Evolutionary conservation across 495 filamentous ascomycete species (phyloP), one percentile per base, ranked within the genome.

Genomic region (Penicillium robsamsonii): DNA sequence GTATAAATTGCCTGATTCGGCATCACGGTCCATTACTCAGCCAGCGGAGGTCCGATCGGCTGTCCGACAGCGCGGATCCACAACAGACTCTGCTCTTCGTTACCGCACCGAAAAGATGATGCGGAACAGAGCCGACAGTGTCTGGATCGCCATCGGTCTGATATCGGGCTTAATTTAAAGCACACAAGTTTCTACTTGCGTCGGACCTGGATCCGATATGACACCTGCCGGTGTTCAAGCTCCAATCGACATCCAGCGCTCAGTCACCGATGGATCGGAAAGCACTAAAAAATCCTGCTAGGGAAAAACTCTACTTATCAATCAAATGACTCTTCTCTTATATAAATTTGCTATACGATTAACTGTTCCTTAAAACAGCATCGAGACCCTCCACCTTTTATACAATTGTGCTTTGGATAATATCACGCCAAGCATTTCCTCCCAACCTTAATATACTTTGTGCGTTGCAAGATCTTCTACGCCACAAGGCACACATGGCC

Each of bases 131-230:
- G 37, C 60, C 65, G 51, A 58, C 38, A 37, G 4, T 50, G 17
- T 43, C 40, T 57, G 41, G 33, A 50, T 53, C 18, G 52, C 46
- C 56, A 62, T 59, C 58, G 64, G 50, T 41, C 22, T 5, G 50
- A 42, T 20, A 54, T 64, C 56, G 38, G 56, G 53, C 25, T 18
- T 41, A 53, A 67, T 60, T 51, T 0, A 59, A 43, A 53, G 10
- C 27, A 30, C 6, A 31, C 33, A 31, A 30, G 10, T 55, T 58
- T 54, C n/a, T 45, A 52, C 20, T 31, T 33, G 42, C 27, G 33
- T 69, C 66, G 66, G 66, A 62, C 50, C 3, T 42, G 31, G 31
- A 53, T 67, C 66, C 63, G 66, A 66, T 25, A 46, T 33, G 9
- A 56, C 31, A 56, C 48, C 12, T 53, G 45, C 20, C 59, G 65